A percentile compares a stretch with the other conserved stretches of the same genome.
phyloP scores from a whole-genome alignment of 345 rosid species.

The Camelina laxa region DNA sequence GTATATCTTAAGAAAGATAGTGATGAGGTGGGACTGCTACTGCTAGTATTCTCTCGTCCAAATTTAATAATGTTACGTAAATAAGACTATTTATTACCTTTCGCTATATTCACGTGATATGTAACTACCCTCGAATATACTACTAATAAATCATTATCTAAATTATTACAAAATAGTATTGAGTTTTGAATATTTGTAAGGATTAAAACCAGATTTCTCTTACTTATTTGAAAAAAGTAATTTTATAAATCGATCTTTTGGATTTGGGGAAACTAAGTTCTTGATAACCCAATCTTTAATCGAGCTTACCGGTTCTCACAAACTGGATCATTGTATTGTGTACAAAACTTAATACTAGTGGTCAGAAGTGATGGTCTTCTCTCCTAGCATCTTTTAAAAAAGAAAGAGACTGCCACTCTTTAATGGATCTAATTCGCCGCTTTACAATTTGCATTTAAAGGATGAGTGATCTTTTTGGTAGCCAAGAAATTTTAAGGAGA shows the following conservation, averaged over 20 bases:
- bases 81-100: not conserved
- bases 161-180: not conserved
- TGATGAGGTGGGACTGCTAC: not conserved
- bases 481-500: not conserved
- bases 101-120: not conserved
- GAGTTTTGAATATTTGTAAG: not conserved
- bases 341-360: not conserved
- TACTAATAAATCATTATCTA: not conserved
- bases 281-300: not conserved
- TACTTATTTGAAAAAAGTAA: not conserved
- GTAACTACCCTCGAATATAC: not conserved
- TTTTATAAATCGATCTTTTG: not conserved
- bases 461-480: constrained; percentile 7
- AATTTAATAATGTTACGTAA: not conserved
- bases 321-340: not conserved
- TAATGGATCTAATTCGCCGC: constrained; percentile 1
- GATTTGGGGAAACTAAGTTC: not conserved
- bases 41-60: not conserved
- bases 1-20: not conserved
- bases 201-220: not conserved
- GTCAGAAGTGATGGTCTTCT: not conserved
- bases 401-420: constrained; percentile 21
- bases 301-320: not conserved
- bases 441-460: not conserved
- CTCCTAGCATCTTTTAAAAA: constrained; percentile 23